Evolutionary conservation across 495 filamentous ascomycete species (phyloP).

Genomic region (Aspergillus ellipticus): DNA sequence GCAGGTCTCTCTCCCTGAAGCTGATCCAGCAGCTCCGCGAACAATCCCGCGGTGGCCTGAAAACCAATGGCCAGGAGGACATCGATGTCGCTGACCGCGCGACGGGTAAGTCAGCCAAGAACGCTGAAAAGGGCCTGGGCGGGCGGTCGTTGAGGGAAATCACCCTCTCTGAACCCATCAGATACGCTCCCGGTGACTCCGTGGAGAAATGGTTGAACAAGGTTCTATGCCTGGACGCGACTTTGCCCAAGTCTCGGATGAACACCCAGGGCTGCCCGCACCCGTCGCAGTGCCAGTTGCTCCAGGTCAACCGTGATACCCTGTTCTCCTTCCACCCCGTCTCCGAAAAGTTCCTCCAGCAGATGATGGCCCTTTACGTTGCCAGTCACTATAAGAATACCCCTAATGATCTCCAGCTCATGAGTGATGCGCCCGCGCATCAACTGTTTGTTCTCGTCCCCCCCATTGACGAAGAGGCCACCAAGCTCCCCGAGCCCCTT

Average conservation of each 20-base stretch:
- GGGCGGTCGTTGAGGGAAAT: conserved; percentile 88
- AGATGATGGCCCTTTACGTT: conserved; percentile 98
- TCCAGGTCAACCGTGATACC: conserved; percentile 94
- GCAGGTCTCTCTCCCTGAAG: conserved; percentile 90
- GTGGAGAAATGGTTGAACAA: conserved; percentile 97
- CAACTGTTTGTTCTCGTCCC: conserved; percentile 94
- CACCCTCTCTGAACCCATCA: conserved; percentile 87
- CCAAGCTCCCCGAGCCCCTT: conserved; percentile 84
- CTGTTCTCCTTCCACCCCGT: conserved; percentile 97
- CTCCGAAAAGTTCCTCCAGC: conserved; percentile 94
- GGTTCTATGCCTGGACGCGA: conserved; percentile 89
- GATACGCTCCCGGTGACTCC: conserved; percentile 84
- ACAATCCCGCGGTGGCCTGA: conserved; percentile 66
- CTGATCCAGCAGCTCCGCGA: conserved; percentile 96
- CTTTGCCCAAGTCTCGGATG: conserved; percentile 70
- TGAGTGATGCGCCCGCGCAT: conserved; percentile 96
- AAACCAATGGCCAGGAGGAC: conserved; percentile 47
- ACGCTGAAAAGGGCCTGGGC: conserved; percentile 56
- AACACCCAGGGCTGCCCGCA: conserved; percentile 81
- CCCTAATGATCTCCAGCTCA: conserved; percentile 94
- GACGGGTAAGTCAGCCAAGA: conserved; percentile 63
- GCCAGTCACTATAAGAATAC: conserved; percentile 98
- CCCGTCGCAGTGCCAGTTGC: conserved; percentile 82
- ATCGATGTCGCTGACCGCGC: conserved; percentile 69
- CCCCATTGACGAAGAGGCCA: conserved; percentile 71